Conservation (phyloP, 1,139 yeast species). For the Yamadazyma buinensis region DNA sequence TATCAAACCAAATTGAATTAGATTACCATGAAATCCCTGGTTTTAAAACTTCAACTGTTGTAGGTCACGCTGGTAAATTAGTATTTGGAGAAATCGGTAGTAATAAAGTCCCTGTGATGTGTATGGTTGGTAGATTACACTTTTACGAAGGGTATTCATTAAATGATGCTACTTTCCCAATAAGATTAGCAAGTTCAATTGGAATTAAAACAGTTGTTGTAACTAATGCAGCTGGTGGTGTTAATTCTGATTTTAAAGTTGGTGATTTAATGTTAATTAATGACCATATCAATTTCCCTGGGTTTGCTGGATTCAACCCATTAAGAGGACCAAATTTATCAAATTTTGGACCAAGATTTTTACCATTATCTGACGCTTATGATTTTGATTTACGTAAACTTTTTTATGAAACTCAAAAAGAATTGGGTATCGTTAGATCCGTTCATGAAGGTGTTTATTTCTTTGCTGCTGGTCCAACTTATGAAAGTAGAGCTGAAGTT, state of each 20-base stretch:
- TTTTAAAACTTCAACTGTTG: constrained; percentile 76
- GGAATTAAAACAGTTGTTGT: constrained; percentile 64
- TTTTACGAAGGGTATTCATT: constrained; percentile 88
- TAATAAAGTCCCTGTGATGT: constrained; percentile 73
- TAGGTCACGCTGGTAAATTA: constrained; percentile 85
- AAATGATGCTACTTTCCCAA: constrained; percentile 79
- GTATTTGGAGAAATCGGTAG: constrained; percentile 73
- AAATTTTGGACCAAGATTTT: constrained; percentile 79
- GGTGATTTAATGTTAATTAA: constrained; percentile 89
- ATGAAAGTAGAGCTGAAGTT: constrained; percentile 91
- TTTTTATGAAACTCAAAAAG: constrained; percentile 49
- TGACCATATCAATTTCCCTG: constrained; percentile 90
- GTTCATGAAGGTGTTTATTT: constrained; percentile 86
- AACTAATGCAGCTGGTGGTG: constrained; percentile 95
- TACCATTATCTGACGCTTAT: constrained; percentile 87
- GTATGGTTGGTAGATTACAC: constrained; percentile 93
- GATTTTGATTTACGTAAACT: constrained; percentile 64
- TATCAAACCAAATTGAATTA: constrained; percentile 46
- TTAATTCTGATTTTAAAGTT: constrained; percentile 59
- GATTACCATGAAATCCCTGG: constrained; percentile 75
- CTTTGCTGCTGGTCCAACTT: constrained; percentile 91
- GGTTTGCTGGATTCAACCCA: constrained; percentile 85
- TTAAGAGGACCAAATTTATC: constrained; percentile 84
- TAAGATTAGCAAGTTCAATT: constrained; percentile 66
- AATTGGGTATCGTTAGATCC: constrained; percentile 50